Evolutionary conservation across 768 basidiomycete species (phyloP), one percentile per base, ranked within the genome.

Genomic region (Hygrocybe coccinea): DNA sequence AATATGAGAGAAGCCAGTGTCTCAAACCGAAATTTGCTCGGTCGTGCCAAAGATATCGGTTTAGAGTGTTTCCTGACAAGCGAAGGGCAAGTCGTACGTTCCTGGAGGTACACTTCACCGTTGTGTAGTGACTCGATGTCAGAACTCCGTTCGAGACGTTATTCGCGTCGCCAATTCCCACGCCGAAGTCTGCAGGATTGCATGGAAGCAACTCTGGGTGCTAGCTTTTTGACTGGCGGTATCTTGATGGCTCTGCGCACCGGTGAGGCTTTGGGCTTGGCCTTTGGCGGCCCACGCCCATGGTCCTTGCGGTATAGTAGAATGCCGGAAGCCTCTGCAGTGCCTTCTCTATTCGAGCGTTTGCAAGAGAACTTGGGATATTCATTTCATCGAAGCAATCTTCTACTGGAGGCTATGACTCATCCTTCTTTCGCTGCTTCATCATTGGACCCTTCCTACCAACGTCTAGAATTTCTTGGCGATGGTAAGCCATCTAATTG

Each of bases 401-500:
- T 90, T 14, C 70, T 95, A 2, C 63, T 87, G 7, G 85, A 92
- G 69, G 91, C 91, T 8, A 70, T 92, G n/a, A 91, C 89, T 0
- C 93, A 95, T 65, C 87, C 91, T 0, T 91, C 89, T 0, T 89
- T 89, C 61, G 74, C 77, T 9, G 68, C 68, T 2, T 66, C 70
- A 3, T 71, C 71, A 1, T 78, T 76, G 11, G 75, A 75, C 9
- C 73, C 81, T 5, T 89, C 88, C 2, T 95, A 95, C 68, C 87
- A 95, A 58, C 81, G 93, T 12, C 72, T 94, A 10, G 93, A 95
- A 62, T 94, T 92, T 62, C 77, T 95, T 2, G 93, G 93, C 33
- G 93, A 95, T 65, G 89, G 91, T 92, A 66, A 71, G 83, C 65
- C 22, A 5, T 44, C 55, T 36, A 9, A 35, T 35, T 43, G 19